Evolutionary conservation across 2,329 filamentous ascomycete genomes (phyloP), one percentile per base, ranked within the genome.

Genomic region (Rutstroemia sydowiana): DNA sequence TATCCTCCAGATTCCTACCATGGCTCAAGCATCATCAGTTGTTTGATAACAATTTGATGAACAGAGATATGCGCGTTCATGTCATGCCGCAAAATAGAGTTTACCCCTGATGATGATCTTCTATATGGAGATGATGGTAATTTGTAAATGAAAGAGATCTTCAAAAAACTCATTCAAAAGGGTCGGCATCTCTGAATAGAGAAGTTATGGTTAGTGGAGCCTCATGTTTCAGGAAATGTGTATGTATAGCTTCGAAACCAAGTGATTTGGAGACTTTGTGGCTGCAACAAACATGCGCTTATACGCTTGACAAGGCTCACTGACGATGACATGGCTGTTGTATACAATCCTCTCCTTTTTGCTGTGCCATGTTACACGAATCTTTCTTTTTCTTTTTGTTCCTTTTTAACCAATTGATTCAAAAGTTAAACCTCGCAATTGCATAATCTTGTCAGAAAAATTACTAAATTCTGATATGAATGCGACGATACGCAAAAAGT

Each of bases 21-120:
- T 26, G 23, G 23, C 8, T 26, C 8, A 26, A 26, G 23, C n/a
- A n/a, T n/a, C n/a, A n/a, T n/a, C 8, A 26, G 8, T 26, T 26
- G 23, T 8, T 39, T 18, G n/a, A 18, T 20, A 39, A 11, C 36
- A 39, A n/a, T 18, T n/a, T 20, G 18, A 10, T 36, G 34, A 36
- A 16, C 34, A n/a, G 34, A 13, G 13, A n/a, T n/a, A 13, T 36
- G 34, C 18, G 36, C n/a, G n/a, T 16, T 16, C 36, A 39, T 20
- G 16, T 50, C 30, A 36, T 20, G 39, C 36, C 28, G 30, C 21
- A 41, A 32, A 30, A 46, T 39, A 40, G 16, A 45, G 42, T 51
- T 51, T 45, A 18, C 5, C 11, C 23, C 41, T 32, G 36, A 43
- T 30, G 28, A 32, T 40, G 34, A 51, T 46, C 48, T 39, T 21